Evolutionary conservation across 495 filamentous ascomycete genomes (phyloP), one percentile per base, ranked within the genome.

Genomic region (Immersiella caudata): DNA sequence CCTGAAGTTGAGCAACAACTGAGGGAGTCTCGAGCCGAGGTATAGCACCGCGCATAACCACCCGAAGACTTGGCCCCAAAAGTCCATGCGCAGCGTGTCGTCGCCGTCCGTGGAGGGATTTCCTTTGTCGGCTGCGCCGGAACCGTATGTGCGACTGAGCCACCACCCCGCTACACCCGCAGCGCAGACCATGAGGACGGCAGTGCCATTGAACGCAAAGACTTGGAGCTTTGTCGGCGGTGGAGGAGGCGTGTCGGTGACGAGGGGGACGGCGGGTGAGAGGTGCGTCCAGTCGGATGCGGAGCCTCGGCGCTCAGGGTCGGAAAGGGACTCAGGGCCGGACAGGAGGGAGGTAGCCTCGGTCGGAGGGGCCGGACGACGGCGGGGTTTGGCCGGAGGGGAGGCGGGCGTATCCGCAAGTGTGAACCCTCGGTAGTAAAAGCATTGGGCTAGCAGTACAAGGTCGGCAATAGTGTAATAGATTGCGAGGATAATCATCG

Each of bases 381-480:
- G 52, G 46, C 27, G 68, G 70, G 50, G 77, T 75, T 54, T 72
- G 68, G 16, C 70, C 40, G 12, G 75, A 20, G 58, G 67, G 16
- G 9, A 51, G 6, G 36, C 18, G 75, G 40, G 81, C 67, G 86
- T 81, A 60, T 93, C 91, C 16, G 76, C 76, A 71, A 92, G 81
- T 1, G 87, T 92, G 67, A 95, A 93, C 2, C 93, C 93, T 22
- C 91, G 86, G 75, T 99, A 99, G 77, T 94, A 98, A 77, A 98
- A 94, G 71, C 91, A 96, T 78, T 99, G 95, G 1, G 79, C 82
- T 0, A 99, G 80, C 0, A 99, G 83, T 2, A 97, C 92, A 24
- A 97, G 84, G 74, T 98, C 95, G 62, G 95, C 94, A 26, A 97
- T 80, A 24, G 94, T 97, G 76, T 99, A 97, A 76, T 99, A 99